Conservation (phyloP, 2,329 filamentous ascomycete genomes). For the Epichloe brachyelytri region DNA sequence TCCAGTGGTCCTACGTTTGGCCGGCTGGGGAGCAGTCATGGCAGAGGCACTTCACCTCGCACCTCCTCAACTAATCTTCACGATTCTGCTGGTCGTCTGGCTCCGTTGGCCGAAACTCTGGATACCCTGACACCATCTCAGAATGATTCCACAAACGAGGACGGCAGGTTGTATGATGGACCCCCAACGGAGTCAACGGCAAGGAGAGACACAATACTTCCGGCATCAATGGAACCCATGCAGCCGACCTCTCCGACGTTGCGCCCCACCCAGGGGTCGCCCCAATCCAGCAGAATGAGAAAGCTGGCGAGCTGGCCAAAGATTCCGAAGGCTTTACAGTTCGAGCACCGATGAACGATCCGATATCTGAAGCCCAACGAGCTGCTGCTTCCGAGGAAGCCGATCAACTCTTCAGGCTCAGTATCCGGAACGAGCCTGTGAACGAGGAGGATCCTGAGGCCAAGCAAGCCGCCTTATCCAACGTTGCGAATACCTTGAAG, state of each 20-base stretch:
- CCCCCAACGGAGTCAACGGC: conserved; percentile 31
- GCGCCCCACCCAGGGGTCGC: conserved; percentile 39
- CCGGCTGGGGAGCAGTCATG: conserved; percentile 52
- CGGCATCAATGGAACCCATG: conserved; percentile 34
- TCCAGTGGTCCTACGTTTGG: conserved; percentile 40
- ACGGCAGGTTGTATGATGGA: conserved; percentile 25
- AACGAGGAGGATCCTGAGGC: conserved; percentile 65
- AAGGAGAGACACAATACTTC: conserved; percentile 16
- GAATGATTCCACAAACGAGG: conserved; percentile 14
- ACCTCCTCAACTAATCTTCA: conserved; percentile 46
- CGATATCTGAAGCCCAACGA: conserved; percentile 59
- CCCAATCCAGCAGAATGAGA: conserved; percentile 31
- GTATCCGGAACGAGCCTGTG: conserved; percentile 66
- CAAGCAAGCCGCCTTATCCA: conserved; percentile 60
- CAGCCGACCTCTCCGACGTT: conserved; percentile 36
- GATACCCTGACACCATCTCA: conserved; percentile 21
- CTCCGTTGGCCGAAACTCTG: conserved; percentile 45
- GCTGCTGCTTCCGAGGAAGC: conserved; percentile 45
- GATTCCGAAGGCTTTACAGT: conserved; percentile 68
- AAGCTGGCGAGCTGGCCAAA: conserved; percentile 28
- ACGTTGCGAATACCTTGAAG: conserved; percentile 60
- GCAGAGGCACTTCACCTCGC: conserved; percentile 40
- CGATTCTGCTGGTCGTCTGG: conserved; percentile 39
- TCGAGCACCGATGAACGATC: conserved; percentile 48
- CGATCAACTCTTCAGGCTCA: conserved; percentile 64